Evolutionary conservation across 176 grass and related monocot genomes (phyloP).

Genomic region (Tuctoria greenei): DNA sequence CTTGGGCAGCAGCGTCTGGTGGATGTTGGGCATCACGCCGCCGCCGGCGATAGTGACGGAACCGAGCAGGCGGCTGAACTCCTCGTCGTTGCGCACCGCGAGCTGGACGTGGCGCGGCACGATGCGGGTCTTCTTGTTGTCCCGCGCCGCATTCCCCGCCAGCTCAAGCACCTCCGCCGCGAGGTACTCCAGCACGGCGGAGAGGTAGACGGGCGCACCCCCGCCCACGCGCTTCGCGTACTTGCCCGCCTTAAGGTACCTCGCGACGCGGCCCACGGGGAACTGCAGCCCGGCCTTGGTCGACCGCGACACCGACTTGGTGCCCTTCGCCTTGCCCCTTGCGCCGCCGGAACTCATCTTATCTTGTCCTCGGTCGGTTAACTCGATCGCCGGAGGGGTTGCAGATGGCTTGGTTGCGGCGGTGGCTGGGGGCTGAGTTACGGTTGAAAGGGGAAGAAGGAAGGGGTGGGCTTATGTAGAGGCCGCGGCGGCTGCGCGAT

Average conservation of each 20-base stretch:
- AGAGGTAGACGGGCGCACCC: slow-evolving; percentile 72
- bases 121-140: slow-evolving; percentile 72
- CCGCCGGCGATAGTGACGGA: slow-evolving; percentile 50
- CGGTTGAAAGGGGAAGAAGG: neutral
- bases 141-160: slow-evolving; percentile 57
- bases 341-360: slow-evolving; percentile 54
- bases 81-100: slow-evolving; percentile 66
- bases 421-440: too few relatives aligned
- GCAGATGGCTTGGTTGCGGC: neutral
- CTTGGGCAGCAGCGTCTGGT: slow-evolving; percentile 48
- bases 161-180: slow-evolving; percentile 70
- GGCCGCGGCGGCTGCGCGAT: neutral
- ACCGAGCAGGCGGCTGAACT: slow-evolving; percentile 44
- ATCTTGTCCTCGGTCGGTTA: neutral
- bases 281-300: slow-evolving; percentile 79
- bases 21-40: slow-evolving; percentile 61
- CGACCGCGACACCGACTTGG: slow-evolving; percentile 50
- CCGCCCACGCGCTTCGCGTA: slow-evolving; percentile 72
- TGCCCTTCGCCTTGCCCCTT: slow-evolving; percentile 48
- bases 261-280: slow-evolving; percentile 68
- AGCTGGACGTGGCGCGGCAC: slow-evolving; percentile 67
- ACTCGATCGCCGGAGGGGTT: neutral
- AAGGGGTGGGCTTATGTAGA: neutral
- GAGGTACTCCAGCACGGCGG: slow-evolving; percentile 85
- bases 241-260: slow-evolving; percentile 75